Evolutionary conservation across 2,329 filamentous ascomycete genomes (phyloP), one percentile per base, ranked within the genome.

Genomic region (Beauveria bassiana): DNA sequence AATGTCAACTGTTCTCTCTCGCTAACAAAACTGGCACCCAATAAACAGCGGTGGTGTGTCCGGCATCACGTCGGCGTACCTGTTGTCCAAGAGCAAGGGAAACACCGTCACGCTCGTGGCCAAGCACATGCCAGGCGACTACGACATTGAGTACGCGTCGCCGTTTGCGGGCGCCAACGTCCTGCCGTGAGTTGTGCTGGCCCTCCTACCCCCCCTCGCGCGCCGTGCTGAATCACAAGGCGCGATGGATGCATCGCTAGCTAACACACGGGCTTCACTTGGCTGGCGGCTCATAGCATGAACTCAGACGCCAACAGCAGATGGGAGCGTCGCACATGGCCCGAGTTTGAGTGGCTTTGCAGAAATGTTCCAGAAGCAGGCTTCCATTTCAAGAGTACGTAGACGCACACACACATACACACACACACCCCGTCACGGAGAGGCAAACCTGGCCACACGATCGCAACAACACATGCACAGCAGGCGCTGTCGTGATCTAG

Each of bases 111-210:
- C 89, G 0, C 79, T 96, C 42, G 78, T 91, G 38, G 88, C 91
- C 5, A 96, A 93, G 70, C 89, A 96, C 71, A 95, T 96, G 88
- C 93, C 93, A 0, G 93, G 93, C 42, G 93, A 97, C 77, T 95
- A 93, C 73, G 89, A 93, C 66, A 88, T 93, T 66, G 89, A 96
- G 78, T 97, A 96, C 72, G 87, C 90, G 0, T 96, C 90, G 6
- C 91, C 91, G 1, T 96, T 90, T 89, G 91, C 91, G 3, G 91
- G 91, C 16, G 91, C 91, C 64, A 93, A 95, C 70, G 87, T 86
- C 69, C 73, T 88, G 63, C 91, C 89, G 86, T 90, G 68, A 64
- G 86, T 78, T 26, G 31, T 12, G 10, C 10, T 57, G 43, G 45
- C 42, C 58, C 45, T 61, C 20, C 20, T 22, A 22, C 20, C 20